Percentiles rank a stretch among this genome's conserved stretches.
Evolutionary conservation across 2,329 filamentous ascomycete species (phyloP).

Genomic region (Microdochium trichocladiopsis): DNA sequence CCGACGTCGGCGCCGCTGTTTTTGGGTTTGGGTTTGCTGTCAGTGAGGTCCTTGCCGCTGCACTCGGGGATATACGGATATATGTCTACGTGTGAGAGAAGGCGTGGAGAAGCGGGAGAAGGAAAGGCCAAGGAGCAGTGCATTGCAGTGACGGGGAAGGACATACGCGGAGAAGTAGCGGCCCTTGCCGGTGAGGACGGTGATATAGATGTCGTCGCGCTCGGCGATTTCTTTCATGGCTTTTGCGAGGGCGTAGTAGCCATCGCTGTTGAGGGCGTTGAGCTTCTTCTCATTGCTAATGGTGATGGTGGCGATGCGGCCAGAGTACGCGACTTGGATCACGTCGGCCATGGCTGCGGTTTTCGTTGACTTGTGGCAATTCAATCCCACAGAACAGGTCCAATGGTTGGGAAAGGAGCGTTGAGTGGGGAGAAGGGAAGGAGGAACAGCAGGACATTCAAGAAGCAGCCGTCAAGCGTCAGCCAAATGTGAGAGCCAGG

Average conservation of each 20-base stretch:
- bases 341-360: slow-evolving; percentile 28
- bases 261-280: slow-evolving; percentile 65
- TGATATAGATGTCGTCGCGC: slow-evolving; percentile 76
- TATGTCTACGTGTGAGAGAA: no score
- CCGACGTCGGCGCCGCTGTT: slow-evolving; percentile 72
- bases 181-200: slow-evolving; percentile 78
- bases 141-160: neutral
- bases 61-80: neutral
- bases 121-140: neutral
- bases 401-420: no score
- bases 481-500: no score
- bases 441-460: no score
- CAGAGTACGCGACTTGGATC: slow-evolving; percentile 52
- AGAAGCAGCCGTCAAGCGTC: no score
- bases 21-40: neutral
- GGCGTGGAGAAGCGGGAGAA: neutral
- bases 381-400: no score
- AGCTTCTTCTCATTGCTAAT: slow-evolving; percentile 82
- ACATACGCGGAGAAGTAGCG: slow-evolving; percentile 80
- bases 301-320: slow-evolving; percentile 74
- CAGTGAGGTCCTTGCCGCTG: neutral
- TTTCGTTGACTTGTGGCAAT: no score
- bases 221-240: slow-evolving; percentile 70
- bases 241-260: slow-evolving; percentile 72
- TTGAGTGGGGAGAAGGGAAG: neutral